Conservation (phyloP, 2,329 filamentous ascomycete genomes). For the Trichoderma sp. region DNA sequence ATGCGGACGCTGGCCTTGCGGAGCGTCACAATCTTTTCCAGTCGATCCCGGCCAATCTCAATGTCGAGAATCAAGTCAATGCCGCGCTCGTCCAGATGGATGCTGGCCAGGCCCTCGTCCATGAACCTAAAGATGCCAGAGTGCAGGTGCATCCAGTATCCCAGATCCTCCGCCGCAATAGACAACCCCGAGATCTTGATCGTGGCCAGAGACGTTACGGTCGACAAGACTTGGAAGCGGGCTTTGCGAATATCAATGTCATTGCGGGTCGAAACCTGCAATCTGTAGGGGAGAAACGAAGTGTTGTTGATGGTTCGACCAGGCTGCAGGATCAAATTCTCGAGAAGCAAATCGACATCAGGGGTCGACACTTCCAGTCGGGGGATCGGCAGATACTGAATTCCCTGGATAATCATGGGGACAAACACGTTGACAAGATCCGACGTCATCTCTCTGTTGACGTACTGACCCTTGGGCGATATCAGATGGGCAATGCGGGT, state of each 20-base stretch:
- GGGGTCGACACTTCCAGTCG: conserved; percentile 85
- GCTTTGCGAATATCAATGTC: conserved; percentile 84
- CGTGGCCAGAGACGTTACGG: conserved; percentile 70
- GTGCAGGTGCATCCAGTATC: conserved; percentile 85
- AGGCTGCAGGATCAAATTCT: conserved; percentile 89
- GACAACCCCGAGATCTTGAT: conserved; percentile 82
- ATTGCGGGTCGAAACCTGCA: conserved; percentile 82
- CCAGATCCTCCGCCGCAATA: conserved; percentile 80
- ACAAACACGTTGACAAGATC: conserved; percentile 81
- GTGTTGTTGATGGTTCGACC: conserved; percentile 80
- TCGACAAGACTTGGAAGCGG: conserved; percentile 61
- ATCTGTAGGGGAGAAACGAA: conserved; percentile 84
- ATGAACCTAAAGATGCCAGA: conserved; percentile 72
- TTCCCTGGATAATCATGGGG: conserved; percentile 71
- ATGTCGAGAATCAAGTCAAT: conserved; percentile 85
- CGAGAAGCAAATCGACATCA: conserved; percentile 79
- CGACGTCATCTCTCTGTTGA: conserved; percentile 71
- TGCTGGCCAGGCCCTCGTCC: conserved; percentile 83
- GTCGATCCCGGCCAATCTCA: conserved; percentile 73
- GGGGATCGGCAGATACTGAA: conserved; percentile 89
- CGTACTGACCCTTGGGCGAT: conserved; percentile 63
- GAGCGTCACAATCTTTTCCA: conserved; percentile 81
- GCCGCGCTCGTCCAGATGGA: conserved; percentile 82
- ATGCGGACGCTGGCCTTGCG: conserved; percentile 76
- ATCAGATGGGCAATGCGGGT: conserved; percentile 70